These are phyloP conservation scores for Escovopsis sp. DNA, from an alignment of 2,329 filamentous ascomycete species.

Conservation along the genomic window DNA sequence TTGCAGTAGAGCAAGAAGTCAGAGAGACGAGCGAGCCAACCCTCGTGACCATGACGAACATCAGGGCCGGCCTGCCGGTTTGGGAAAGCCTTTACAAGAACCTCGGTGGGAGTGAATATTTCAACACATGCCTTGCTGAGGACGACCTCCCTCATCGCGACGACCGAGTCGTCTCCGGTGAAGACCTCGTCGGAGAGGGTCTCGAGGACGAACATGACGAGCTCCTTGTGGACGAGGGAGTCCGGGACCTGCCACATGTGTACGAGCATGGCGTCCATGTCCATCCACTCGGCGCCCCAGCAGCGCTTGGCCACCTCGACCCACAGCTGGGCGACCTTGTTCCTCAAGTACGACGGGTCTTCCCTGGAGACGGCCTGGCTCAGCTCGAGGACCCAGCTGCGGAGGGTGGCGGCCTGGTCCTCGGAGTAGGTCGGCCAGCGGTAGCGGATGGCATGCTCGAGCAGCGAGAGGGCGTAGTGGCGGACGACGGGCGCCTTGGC, in stretches of 20 bases:
- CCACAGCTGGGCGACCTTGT: constrained; percentile 92
- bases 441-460: constrained; percentile 82
- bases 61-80: constrained; percentile 53
- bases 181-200: constrained; percentile 91
- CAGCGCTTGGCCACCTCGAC: constrained; percentile 84
- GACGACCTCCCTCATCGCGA: constrained; percentile 66
- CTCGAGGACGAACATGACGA: constrained; percentile 80
- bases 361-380: constrained; percentile 54
- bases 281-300: constrained; percentile 86
- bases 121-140: constrained; percentile 86
- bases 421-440: constrained; percentile 61
- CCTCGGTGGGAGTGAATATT: constrained; percentile 69
- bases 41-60: constrained; percentile 65
- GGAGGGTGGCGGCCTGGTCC: constrained; percentile 53
- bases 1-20: constrained; percentile 62
- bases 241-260: constrained; percentile 64
- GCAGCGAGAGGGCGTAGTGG: constrained; percentile 83
- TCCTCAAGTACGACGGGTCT: constrained; percentile 73
- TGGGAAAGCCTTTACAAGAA: constrained; percentile 64
- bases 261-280: constrained; percentile 79
- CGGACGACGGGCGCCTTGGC: constrained; percentile 68
- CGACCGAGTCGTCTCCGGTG: constrained; percentile 74
- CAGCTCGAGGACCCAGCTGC: constrained; percentile 65
- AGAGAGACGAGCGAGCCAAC: constrained; percentile 72
- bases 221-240: constrained; percentile 56